Evolutionary conservation across 192 early-diverging fungal genomes (phyloP), one percentile per base, ranked within the genome.

Genomic region (Coemansia sp.): DNA sequence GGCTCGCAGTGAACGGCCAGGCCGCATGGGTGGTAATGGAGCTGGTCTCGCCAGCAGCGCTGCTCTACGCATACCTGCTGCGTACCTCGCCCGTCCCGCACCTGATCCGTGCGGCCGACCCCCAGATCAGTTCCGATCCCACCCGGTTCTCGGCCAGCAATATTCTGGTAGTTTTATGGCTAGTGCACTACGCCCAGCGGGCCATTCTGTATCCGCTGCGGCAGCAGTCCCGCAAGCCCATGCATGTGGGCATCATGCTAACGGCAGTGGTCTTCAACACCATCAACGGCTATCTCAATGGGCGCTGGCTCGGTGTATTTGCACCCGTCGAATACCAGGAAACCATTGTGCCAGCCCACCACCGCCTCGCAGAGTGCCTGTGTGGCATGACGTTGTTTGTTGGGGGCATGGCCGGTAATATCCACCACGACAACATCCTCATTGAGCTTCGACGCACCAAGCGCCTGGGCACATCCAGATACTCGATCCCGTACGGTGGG

Each of bases 251-350:
- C 3, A 66, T 71, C 7, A 53, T 66, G 43, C 48, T 77, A 3
- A 34, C 40, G 4, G 67, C 67, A 5, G 35, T 51, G 8, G 1
- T 55, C 7, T 77, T 77, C 52, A 77, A 77, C 31, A 7, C 40
- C 3, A 11, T 77, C 13, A 77, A 77, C 45, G 75, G 63, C 12
- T 77, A 64, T 26, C 44, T 67, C 27, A 71, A 70, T 44, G 75
- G 67, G 18, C 62, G 56, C n/a, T 70, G 63, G 62, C 45, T 70
- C 20, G 35, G 47, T 4, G 19, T 34, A 10, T 53, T 39, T 38
- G 49, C 39, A 0, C 39, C 49, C 18, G 28, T 30, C 1, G 28
- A 26, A 22, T 21, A 31, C 38, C 26, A 11, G 7, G 8, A 22
- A 12, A 7, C n/a, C n/a, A n/a, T n/a, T n/a, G n/a, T n/a, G n/a